Evolutionary conservation across 139 green algal genomes (phyloP), one percentile per base, ranked within the genome.

Genomic region (Tetradesmus obliquus): DNA sequence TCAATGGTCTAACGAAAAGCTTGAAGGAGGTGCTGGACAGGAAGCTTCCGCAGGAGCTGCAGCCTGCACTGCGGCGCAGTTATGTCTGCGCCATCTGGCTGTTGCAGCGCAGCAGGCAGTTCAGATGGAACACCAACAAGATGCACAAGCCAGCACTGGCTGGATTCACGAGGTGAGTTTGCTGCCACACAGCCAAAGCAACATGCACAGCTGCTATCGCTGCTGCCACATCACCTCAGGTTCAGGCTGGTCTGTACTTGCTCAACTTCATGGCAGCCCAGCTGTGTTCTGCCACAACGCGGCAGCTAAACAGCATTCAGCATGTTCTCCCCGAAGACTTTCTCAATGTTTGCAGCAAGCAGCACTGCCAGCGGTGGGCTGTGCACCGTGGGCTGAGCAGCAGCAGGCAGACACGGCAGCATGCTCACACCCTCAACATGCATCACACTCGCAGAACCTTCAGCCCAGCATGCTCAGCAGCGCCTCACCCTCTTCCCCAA

Each of bases 61-160:
- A 55, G 22, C 86, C 86, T 71, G 53, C 20, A 20, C 4, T 90
- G 19, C 86, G 86, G 7, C 76, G 86, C 45, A 90, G 86, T 19
- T 90, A 90, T 69, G 86, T 90, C 3, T 15, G 13, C 6, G 55
- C 71, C 24, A 90, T 90, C 51, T 90, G 86, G 86, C 53, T 90
- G 20, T 71, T 90, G 86, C 86, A 90, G 71, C 86, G 86, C 53
- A 90, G 86, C 54, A 90, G 22, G 55, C 71, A 81, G 71, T 90
- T 90, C 86, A 69, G 51, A 66, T 90, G 86, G 86, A 72, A 90
- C 86, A 90, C 71, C 53, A 83, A 24, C 10, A 58, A 32, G n/a
- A 24, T 90, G 71, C 86, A 84, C 9, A 90, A 90, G 53, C 2
- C 55, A 62, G 86, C 53, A 2, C 22, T 84, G 53, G 12, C 13